Base-by-base conservation (phyloP, 2,329 filamentous ascomycete species). In the Coleophoma eucalyptorum region DNA sequence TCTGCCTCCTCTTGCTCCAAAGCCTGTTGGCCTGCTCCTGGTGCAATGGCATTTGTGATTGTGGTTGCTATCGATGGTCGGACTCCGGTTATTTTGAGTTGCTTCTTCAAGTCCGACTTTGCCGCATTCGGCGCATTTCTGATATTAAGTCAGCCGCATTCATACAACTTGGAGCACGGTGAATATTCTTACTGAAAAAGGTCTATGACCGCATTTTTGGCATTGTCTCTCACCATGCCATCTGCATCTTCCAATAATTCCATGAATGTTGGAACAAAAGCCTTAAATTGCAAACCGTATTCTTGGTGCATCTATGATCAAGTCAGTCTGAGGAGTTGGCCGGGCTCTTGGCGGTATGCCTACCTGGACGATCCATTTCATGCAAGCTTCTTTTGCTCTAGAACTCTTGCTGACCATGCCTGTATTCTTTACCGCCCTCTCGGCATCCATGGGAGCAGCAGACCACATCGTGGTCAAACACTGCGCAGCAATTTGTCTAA, bases 171-270 rank as follows among this genome's bases (percentile, higher is more conserved):
- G 13, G 7, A 38, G 16, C 13, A 15, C 35, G 13, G n/a, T 26
- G 13, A 7, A 46, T 45, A 19, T 32, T 61, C 76, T 53, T 72
- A 90, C 87, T 78, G 81, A 71, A 97, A 97, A 32, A 97, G 79
- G 56, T 94, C 89, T 53, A 97, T 88, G 45, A 97, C 85, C 1
- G 89, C 87, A 50, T 76, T 75, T 72, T 94, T 96, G 55, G 92
- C 90, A 35, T 82, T 80, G 62, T 96, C 91, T 66, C 93, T 84
- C 57, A 97, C 91, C 69, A 84, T 86, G 46, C 88, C 87, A 67
- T 96, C 93, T 10, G 91, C 88, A 67, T 97, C 92, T 70, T 97
- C 93, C 40, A 97, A 79, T 58, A 94, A 80, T 49, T 90, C 86
- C 72, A 97, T 93, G 38, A 97, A 77, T 11, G 80, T 79, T 3